Evolutionary conservation across 805 yeast genomes (phyloP).

Genomic region (Candida sphagnicola): DNA sequence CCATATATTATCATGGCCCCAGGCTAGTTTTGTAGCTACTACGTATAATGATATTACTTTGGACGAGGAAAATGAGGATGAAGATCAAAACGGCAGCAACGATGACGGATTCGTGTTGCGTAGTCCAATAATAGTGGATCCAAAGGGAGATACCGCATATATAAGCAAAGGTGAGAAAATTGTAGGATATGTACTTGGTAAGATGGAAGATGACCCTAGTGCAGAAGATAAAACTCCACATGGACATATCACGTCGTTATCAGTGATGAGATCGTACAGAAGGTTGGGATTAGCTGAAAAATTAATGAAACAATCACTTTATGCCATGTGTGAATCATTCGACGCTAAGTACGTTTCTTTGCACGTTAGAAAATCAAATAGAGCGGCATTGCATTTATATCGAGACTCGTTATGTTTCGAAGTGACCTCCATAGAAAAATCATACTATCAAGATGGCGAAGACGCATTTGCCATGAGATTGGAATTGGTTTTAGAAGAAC

Average conservation of each 20-base stretch:
- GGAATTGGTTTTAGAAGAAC: conserved; percentile 53
- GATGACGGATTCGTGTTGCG: conserved; percentile 13
- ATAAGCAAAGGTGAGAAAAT: conserved; percentile 68
- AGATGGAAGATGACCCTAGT: conserved; percentile 92
- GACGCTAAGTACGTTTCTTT: conserved; percentile 79
- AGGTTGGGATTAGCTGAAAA: conserved; percentile 93
- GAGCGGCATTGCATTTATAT: conserved; percentile 92
- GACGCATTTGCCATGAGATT: conserved; percentile 96
- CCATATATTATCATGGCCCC: conserved; percentile 95
- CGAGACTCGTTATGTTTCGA: conserved; percentile 80
- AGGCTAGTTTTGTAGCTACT: conserved; percentile 92
- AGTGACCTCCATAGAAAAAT: conserved; percentile 73
- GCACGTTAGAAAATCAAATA: conserved; percentile 89
- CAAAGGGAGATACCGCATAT: conserved; percentile 63
- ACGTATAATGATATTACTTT: conserved; percentile 48
- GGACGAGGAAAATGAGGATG: conserved; percentile 27
- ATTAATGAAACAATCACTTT: conserved; percentile 79
- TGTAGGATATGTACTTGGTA: conserved; percentile 94
- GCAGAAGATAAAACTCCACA: conserved; percentile 71
- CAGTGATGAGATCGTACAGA: conserved; percentile 94
- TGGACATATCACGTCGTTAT: conserved; percentile 91
- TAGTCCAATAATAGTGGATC: conserved; percentile 21
- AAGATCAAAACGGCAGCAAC: conserved; percentile 16
- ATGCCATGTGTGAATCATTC: conserved; percentile 77
- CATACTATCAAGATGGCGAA: conserved; percentile 96